Percentiles rank a stretch among this genome's conserved stretches.
Evolutionary conservation across 331 rosid species (phyloP).

Genomic region (Prunus yedoensis): DNA sequence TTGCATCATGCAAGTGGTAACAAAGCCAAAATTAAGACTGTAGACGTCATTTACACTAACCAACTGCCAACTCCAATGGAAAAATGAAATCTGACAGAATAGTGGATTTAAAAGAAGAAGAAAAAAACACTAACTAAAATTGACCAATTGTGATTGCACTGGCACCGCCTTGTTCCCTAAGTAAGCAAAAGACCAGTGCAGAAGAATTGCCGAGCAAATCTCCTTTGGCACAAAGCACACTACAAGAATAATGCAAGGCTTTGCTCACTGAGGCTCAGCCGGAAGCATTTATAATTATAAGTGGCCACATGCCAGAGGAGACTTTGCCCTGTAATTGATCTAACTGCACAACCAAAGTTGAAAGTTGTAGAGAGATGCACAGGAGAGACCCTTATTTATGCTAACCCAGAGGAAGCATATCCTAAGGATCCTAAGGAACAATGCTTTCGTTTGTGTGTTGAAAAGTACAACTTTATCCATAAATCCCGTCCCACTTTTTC

Average conservation of each 20-base stretch:
- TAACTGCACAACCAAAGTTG: conserved; percentile 10
- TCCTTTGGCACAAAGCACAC: conserved; percentile 44
- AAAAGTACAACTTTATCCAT: conserved; percentile 7
- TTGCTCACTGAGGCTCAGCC: background rate
- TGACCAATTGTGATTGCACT: no score
- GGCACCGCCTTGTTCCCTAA: background rate
- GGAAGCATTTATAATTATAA: conserved; percentile 6
- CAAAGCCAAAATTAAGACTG: background rate
- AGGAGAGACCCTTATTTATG: conserved; percentile 13
- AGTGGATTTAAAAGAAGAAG: no score
- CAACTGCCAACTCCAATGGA: background rate
- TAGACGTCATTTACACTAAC: background rate
- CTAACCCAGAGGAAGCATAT: background rate
- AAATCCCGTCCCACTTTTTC: background rate
- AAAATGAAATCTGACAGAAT: no score
- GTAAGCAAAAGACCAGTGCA: conserved; percentile 15
- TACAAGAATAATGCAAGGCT: conserved; percentile 1
- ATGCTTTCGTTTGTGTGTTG: conserved; percentile 5
- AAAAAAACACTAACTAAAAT: no score
- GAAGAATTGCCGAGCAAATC: conserved; percentile 45
- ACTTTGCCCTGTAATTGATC: conserved; percentile 34
- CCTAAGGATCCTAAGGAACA: conserved; percentile 14
- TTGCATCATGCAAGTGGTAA: background rate
- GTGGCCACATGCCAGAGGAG: conserved; percentile 35
- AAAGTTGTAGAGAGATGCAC: conserved; percentile 4